phyloP scores from a whole-genome alignment of 1,284 basidiomycete species.

The Xerocomus cyaneibrunnescens region DNA sequence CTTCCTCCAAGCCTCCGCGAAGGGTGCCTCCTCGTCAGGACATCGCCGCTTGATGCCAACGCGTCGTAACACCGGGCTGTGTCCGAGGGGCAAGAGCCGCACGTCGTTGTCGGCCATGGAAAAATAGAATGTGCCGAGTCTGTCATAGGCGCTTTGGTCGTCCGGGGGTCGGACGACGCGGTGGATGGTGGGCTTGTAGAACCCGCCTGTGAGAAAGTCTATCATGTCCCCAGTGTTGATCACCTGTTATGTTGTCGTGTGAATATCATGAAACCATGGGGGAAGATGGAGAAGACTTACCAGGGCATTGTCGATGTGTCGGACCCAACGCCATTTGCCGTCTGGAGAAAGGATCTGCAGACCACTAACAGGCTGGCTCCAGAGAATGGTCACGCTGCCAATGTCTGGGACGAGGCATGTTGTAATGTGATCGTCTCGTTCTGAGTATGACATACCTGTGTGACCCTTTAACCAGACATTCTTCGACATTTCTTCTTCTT shows the following conservation, averaged over 20 bases:
- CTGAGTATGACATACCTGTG: slow-evolving; percentile 38
- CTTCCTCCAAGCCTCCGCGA: slow-evolving; percentile 35
- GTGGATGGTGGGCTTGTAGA: slow-evolving; percentile 46
- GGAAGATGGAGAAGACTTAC: not conserved
- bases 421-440: not conserved
- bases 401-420: slow-evolving; percentile 40
- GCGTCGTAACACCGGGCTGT: slow-evolving; percentile 32
- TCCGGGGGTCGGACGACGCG: slow-evolving; percentile 44
- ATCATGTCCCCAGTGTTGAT: slow-evolving; percentile 60
- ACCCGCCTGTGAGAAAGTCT: slow-evolving; percentile 53
- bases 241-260: slow-evolving; percentile 11
- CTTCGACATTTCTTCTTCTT: slow-evolving; percentile 12
- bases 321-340: slow-evolving; percentile 56
- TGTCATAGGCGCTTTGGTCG: slow-evolving; percentile 39
- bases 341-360: slow-evolving; percentile 53
- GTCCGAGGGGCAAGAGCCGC: slow-evolving; percentile 27
- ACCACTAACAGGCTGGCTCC: slow-evolving; percentile 56
- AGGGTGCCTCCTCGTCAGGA: slow-evolving; percentile 31
- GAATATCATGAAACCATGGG: not conserved
- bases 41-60: slow-evolving; percentile 32
- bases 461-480: slow-evolving; percentile 43
- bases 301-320: slow-evolving; percentile 48
- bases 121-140: slow-evolving; percentile 48
- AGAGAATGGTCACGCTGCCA: slow-evolving; percentile 56
- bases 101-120: slow-evolving; percentile 34